A percentile compares a stretch with the other conserved stretches of the same genome.
Conservation (phyloP, 179 eudicot genomes). For the Beta corolliflora region DNA sequence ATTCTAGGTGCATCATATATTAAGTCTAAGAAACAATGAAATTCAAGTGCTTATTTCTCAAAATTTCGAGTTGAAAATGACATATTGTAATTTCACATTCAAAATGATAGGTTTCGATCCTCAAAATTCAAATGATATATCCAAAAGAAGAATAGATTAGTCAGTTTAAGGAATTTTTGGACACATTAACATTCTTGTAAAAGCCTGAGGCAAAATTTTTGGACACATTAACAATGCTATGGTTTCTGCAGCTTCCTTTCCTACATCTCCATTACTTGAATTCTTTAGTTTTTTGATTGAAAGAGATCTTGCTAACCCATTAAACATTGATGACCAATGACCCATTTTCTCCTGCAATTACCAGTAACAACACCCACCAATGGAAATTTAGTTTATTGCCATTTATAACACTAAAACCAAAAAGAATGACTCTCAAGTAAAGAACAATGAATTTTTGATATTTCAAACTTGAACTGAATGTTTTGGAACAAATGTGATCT, state of each 20-base stretch:
- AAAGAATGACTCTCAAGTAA: slow-evolving; percentile 4
- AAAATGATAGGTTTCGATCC: no score
- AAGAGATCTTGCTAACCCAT: slow-evolving; percentile 74
- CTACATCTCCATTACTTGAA: slow-evolving; percentile 45
- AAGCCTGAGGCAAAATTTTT: slow-evolving; percentile 64
- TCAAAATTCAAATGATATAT: no score
- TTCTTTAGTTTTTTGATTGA: slow-evolving; percentile 46
- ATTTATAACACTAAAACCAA: no score
- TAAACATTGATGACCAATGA: slow-evolving; percentile 78
- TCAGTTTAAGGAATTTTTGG: no score
- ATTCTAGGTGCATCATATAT: no score
- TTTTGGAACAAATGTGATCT: slow-evolving; percentile 34
- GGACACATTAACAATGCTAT: no score
- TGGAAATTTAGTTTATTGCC: no score
- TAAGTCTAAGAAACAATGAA: no score
- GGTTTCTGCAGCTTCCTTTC: background rate
- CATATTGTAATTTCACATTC: no score
- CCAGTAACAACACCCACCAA: background rate
- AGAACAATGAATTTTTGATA: slow-evolving; percentile 11
- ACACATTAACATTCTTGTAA: slow-evolving; percentile 33
- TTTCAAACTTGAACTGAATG: slow-evolving; percentile 12
- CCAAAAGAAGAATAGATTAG: no score
- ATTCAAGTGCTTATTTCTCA: no score
- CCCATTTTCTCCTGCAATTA: slow-evolving; percentile 56
- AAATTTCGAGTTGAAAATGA: no score